Conservation (phyloP, 208 protist genomes). For the Leishmania major region DNA sequence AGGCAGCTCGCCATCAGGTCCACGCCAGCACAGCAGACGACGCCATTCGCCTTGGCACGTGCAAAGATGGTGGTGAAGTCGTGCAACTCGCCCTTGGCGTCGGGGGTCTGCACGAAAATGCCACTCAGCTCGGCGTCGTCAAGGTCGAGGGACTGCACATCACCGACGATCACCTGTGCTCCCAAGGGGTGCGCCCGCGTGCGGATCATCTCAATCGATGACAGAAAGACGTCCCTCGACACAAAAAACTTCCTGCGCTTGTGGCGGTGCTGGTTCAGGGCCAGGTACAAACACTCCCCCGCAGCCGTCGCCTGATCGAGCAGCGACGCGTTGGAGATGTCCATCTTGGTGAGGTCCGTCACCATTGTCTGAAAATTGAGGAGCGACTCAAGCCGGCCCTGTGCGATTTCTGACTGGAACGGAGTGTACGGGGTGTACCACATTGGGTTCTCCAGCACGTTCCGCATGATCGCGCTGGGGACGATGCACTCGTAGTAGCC, state of each 20-base stretch:
- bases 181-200: conserved; percentile 79
- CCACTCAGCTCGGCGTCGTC: conserved; percentile 69
- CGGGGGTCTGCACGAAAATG: conserved; percentile 95
- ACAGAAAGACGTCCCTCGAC: conserved; percentile 55
- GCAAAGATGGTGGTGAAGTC: conserved; percentile 83
- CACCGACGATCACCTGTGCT: conserved; percentile 89
- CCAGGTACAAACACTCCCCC: conserved; percentile 71
- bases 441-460: conserved; percentile 97
- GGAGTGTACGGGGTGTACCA: conserved; percentile 99
- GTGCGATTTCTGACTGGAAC: conserved; percentile 96
- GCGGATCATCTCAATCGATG: conserved; percentile 76
- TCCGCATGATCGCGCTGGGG: conserved; percentile 94
- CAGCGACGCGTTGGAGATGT: conserved; percentile 96
- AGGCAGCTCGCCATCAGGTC: conserved; percentile 95
- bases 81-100: conserved; percentile 84
- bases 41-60: conserved; percentile 51
- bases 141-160: conserved; percentile 68
- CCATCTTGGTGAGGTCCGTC: conserved; percentile 94
- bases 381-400: conserved; percentile 97
- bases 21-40: conserved; percentile 82
- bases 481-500: conserved; percentile 94
- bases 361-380: conserved; percentile 99
- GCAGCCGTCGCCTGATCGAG: conserved; percentile 93
- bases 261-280: conserved; percentile 51
- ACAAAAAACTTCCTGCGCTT: conserved; percentile 77